Base-by-base conservation (phyloP, 2,329 filamentous ascomycete genomes). In the Stagonosporopsis chrysanthemi region DNA sequence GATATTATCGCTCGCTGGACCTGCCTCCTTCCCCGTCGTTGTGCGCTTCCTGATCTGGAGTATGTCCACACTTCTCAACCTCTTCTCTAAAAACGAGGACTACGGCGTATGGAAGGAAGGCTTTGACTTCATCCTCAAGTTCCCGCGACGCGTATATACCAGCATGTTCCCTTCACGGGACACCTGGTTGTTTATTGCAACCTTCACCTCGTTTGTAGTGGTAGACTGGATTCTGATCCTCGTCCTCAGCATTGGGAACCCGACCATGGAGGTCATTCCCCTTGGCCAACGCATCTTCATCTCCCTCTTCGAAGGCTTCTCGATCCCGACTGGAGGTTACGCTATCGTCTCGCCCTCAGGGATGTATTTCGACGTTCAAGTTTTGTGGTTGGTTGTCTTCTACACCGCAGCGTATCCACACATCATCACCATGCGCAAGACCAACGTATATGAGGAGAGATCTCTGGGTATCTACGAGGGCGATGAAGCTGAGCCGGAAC, bases 41-140 rank as follows among this genome's bases (percentile, higher is more conserved):
- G 47, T 66, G 22, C 61, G 63, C 19, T 63, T 61, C 50, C 50
- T 64, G 7, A 64, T 66, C 50, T 66, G 63, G 63, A 59, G 46
- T 22, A 66, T 66, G 62, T 66, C 63, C 9, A 48, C 28, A 28
- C 50, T 63, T 23, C 57, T 66, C 17, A 31, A 64, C 42, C 44
- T 64, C n/a, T 61, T 62, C 39, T 64, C 61, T 17, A 56, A 61
- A 43, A 35, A 58, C 33, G 61, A 64, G 46, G 61, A 67, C 38
- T 67, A 67, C 49, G 62, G 64, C 26, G 58, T 67, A 14, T 67
- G 64, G 64, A 67, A 61, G 51, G 62, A 63, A 45, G 64, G 63
- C 14, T 66, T 66, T 23, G 63, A 66, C 19, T 66, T 66, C 26
- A 66, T 64, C 22, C 57, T 66, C 35, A 66, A 54, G 19, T 66